Base-by-base conservation (phyloP, 2,329 filamentous ascomycete species). In the Fusarium circinatum region DNA sequence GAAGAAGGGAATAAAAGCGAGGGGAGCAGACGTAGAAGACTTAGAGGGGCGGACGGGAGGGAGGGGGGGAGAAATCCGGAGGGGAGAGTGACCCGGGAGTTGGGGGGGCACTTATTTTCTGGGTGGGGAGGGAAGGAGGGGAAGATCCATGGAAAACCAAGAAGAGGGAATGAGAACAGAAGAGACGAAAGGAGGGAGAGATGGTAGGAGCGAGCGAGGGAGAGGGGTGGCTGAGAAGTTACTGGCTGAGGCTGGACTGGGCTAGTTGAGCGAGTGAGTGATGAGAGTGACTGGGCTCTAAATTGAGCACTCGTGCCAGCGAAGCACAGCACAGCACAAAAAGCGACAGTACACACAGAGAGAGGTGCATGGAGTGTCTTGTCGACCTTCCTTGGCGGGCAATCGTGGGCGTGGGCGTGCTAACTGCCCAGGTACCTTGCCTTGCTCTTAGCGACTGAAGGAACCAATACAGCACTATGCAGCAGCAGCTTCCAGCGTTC, bases 181-280 rank as follows among this genome's bases (percentile, higher is more conserved):
- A 54, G 51, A 38, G 51, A 54, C 34, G 34, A 51, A 64, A 65
- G 65, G 72, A 73, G 68, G 61, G 71, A 76, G 71, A 69, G 73
- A 75, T 64, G 59, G 64, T 30, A 60, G 62, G 62, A 67, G 51
- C 45, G 61, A 67, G 64, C 61, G 61, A 65, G 70, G 56, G 75
- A 75, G 78, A 76, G 76, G 77, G 78, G 79, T 80, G 78, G 77
- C 76, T 80, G 78, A 79, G 70, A 68, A 71, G 70, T 73, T 62
- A 70, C 75, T 74, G 72, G 71, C 69, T 76, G 71, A 77, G 75
- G 75, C 78, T 77, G 76, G 75, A 48, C 34, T 36, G 34, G 34
- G 15, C 42, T 61, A 36, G 26, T 32, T 49, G 28, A 32, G 15
- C 15, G 22, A 49, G 47, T 32, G 56, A 52, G 48, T 52, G 48